Evolutionary conservation across 2,329 filamentous ascomycete genomes (phyloP).

Genomic region (Alternaria sp.): DNA sequence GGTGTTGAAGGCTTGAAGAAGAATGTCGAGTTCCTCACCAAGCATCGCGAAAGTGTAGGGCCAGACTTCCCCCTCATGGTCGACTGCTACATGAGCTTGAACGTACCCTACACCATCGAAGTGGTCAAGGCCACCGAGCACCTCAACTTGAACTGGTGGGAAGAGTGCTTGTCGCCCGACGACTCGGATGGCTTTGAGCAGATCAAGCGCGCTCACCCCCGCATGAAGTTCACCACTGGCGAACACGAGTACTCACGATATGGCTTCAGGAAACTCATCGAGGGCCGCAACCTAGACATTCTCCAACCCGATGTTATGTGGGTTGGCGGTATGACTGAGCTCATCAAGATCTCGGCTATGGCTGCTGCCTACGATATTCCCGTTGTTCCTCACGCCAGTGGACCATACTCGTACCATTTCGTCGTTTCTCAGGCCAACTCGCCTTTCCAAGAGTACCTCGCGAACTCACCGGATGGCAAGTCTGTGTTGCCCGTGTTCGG

Average conservation of each 20-base stretch:
- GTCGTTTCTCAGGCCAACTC: constrained; percentile 92
- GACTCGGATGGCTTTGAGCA: constrained; percentile 89
- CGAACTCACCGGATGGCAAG: constrained; percentile 89
- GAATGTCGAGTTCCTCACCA: constrained; percentile 86
- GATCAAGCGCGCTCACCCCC: constrained; percentile 89
- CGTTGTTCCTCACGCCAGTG: constrained; percentile 92
- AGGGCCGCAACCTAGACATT: constrained; percentile 90
- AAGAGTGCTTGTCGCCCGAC: constrained; percentile 89
- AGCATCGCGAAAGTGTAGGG: constrained; percentile 83
- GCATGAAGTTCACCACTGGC: constrained; percentile 91
- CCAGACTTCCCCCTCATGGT: constrained; percentile 93
- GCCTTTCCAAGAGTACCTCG: constrained; percentile 94
- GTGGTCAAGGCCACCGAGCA: constrained; percentile 82
- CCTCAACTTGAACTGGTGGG: constrained; percentile 95
- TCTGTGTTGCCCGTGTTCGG: constrained; percentile 91
- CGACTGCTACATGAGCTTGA: constrained; percentile 96
- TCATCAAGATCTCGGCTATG: constrained; percentile 87
- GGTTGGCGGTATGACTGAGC: constrained; percentile 90
- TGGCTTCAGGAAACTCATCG: constrained; percentile 92
- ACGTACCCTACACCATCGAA: constrained; percentile 91
- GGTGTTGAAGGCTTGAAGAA: constrained; percentile 81
- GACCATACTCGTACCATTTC: constrained; percentile 95
- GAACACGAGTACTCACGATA: constrained; percentile 96
- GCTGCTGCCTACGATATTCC: constrained; percentile 93
- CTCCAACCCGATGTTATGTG: constrained; percentile 98